Conservation (phyloP, 192 early-diverging fungal species). For the Spizellomyces punctatus region DNA sequence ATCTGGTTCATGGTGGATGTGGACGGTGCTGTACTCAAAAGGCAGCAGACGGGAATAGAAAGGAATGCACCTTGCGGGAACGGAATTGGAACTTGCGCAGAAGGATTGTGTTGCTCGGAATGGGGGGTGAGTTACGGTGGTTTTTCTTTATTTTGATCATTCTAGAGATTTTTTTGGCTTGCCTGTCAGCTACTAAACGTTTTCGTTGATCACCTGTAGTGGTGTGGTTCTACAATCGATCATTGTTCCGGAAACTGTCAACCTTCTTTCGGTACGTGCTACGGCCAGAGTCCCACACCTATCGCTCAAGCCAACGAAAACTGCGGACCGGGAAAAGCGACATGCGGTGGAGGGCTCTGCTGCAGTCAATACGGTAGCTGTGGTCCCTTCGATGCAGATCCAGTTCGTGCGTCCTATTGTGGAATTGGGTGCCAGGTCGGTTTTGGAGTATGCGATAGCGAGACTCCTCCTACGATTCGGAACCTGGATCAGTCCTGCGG, state of each 20-base stretch:
- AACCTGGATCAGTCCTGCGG: background rate
- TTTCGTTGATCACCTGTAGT: background rate
- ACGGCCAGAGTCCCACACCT: background rate
- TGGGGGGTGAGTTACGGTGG: background rate
- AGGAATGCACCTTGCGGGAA: background rate
- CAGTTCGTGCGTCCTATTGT: background rate
- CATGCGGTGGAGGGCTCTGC: background rate
- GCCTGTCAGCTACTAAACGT: background rate
- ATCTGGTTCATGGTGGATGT: no score
- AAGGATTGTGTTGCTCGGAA: background rate
- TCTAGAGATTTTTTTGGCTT: background rate
- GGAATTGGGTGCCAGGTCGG: background rate
- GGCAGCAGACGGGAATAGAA: no score
- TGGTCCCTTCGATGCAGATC: background rate
- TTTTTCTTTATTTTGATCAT: no score
- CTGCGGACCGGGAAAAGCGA: background rate
- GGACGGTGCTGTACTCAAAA: no score
- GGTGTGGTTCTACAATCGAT: background rate
- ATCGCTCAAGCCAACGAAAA: background rate
- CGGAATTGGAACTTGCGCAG: background rate
- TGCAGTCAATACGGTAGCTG: background rate
- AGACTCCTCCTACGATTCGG: background rate
- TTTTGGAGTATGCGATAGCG: background rate
- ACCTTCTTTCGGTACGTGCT: conserved; percentile 1
- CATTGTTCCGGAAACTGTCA: background rate